Conservation (phyloP, 768 basidiomycete species). For the Thelephora ganbajun region DNA sequence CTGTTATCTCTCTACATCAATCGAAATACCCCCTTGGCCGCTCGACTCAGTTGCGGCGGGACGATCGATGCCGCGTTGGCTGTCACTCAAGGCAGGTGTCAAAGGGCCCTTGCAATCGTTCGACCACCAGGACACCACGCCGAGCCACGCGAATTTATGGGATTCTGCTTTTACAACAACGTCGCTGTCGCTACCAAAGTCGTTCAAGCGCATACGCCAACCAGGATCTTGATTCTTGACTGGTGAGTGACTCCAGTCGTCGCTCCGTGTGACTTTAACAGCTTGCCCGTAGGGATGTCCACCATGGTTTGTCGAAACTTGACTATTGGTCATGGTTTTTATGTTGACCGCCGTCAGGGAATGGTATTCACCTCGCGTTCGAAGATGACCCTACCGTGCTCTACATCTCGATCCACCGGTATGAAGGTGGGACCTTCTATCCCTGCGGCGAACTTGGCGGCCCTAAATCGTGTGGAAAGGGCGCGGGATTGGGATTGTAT, state of each 20-base stretch:
- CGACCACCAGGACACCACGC: constrained; percentile 93
- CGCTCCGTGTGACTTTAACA: constrained; percentile 3
- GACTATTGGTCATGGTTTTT: not conserved
- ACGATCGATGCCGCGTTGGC: constrained; percentile 80
- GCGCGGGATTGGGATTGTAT: constrained; percentile 66
- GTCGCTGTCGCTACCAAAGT: constrained; percentile 81
- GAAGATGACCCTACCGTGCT: constrained; percentile 78
- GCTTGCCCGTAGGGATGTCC: constrained; percentile 58
- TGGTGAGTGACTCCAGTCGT: constrained; percentile 41
- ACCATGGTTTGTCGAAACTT: constrained; percentile 40
- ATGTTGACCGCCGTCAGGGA: constrained; percentile 33
- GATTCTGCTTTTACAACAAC: constrained; percentile 97
- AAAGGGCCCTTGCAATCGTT: constrained; percentile 83
- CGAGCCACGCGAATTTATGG: constrained; percentile 91
- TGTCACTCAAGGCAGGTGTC: constrained; percentile 60
- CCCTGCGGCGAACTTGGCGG: constrained; percentile 80
- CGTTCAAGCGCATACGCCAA: constrained; percentile 50
- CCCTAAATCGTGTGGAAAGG: constrained; percentile 70
- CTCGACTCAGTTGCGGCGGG: constrained; percentile 79
- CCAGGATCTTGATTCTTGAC: constrained; percentile 81
- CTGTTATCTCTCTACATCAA: constrained; percentile 81
- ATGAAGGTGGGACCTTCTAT: constrained; percentile 80
- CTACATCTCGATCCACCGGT: constrained; percentile 89
- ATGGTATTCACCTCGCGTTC: constrained; percentile 89
- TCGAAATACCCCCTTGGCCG: constrained; percentile 65